Evolutionary conservation across 768 basidiomycete species (phyloP).

Genomic region (Boletellus ananiceps): DNA sequence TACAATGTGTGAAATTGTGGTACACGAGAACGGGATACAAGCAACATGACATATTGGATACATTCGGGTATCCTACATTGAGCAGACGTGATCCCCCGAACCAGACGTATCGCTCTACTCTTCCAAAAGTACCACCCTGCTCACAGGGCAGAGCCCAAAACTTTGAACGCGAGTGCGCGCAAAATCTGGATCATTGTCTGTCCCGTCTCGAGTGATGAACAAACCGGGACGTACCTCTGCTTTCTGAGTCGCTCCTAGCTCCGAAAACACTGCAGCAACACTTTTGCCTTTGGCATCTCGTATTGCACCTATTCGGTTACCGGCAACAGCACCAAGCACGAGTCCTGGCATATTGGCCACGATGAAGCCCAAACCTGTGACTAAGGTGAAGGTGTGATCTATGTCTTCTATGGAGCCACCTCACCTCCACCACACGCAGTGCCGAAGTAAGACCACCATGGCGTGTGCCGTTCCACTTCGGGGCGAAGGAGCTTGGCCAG

Average conservation of each 20-base stretch:
- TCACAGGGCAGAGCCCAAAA: conserved; percentile 60
- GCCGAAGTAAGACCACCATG: conserved; percentile 75
- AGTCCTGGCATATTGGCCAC: conserved; percentile 83
- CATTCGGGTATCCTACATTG: conserved; percentile 9
- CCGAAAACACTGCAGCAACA: conserved; percentile 81
- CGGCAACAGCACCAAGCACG: conserved; percentile 81
- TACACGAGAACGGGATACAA: background rate
- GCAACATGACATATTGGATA: background rate
- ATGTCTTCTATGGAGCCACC: conserved; percentile 13
- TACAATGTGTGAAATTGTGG: conserved; percentile 4
- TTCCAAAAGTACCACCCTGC: background rate
- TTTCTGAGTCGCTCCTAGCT: conserved; percentile 73
- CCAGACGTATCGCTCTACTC: too few relatives aligned
- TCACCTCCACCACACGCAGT: conserved; percentile 62
- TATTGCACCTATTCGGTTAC: conserved; percentile 86
- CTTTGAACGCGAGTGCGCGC: conserved; percentile 76
- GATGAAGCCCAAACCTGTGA: conserved; percentile 34
- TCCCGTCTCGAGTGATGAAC: background rate
- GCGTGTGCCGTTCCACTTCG: conserved; percentile 66
- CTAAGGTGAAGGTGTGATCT: conserved; percentile 30
- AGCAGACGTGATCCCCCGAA: background rate
- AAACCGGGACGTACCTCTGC: conserved; percentile 63
- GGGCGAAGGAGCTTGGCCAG: conserved; percentile 65
- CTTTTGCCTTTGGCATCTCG: conserved; percentile 94
- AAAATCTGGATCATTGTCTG: conserved; percentile 51